Conservation (phyloP, 345 rosid species). For the Eucalyptus dawsonii region DNA sequence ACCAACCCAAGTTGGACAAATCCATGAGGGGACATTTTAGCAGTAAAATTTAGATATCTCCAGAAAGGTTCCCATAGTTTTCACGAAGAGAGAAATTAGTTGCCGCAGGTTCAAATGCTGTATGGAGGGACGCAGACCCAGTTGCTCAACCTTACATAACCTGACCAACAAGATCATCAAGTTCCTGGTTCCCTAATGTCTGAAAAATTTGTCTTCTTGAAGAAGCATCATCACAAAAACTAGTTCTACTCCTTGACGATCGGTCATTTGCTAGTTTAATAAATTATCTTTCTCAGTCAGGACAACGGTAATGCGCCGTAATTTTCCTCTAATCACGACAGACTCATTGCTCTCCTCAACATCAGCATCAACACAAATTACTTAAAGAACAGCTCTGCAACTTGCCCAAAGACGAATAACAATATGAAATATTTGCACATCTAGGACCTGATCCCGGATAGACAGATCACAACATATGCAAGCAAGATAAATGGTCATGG, state of each 20-base stretch:
- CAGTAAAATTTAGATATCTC: not conserved
- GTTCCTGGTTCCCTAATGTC: not conserved
- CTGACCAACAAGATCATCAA: not conserved
- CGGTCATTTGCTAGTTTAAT: not conserved
- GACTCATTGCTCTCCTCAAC: not conserved
- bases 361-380: not conserved
- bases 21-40: not conserved
- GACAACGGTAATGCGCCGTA: not conserved
- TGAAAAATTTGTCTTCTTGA: not conserved
- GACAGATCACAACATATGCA: not conserved
- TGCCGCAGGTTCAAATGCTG: not conserved
- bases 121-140: not conserved
- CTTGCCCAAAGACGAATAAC: not conserved
- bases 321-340: not conserved
- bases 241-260: not conserved
- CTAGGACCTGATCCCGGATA: not conserved
- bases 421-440: not conserved
- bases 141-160: not conserved
- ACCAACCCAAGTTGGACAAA: not conserved
- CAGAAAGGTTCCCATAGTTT: not conserved
- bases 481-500: not conserved
- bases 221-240: not conserved
- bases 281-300: not conserved
- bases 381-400: not conserved
- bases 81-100: not conserved